Evolutionary conservation across 202 grass and related monocot species (phyloP).

Genomic region (Digitaria exilis): DNA sequence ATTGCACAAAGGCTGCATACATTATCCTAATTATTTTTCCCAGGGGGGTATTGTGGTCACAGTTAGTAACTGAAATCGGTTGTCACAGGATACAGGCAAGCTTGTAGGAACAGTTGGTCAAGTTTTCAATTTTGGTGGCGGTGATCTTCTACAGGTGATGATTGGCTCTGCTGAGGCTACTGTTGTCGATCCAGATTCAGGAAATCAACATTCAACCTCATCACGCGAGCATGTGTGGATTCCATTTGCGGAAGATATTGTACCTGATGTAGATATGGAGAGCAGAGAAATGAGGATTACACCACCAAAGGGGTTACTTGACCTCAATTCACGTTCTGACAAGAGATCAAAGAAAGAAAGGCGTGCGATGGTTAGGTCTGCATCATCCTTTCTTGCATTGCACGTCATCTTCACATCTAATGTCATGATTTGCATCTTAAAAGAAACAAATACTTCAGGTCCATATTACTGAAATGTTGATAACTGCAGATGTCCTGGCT

Average conservation of each 20-base stretch:
- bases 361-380: constrained; percentile 88
- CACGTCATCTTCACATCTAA: constrained; percentile 30
- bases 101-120: constrained; percentile 73
- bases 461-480: constrained; percentile 6
- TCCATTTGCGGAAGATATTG: constrained; percentile 94
- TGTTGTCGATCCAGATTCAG: constrained; percentile 31
- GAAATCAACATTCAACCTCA: constrained; percentile 43
- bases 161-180: constrained; percentile 32
- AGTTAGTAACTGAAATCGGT: constrained; percentile 13
- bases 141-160: constrained; percentile 82
- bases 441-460: not conserved
- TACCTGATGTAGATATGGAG: constrained; percentile 80
- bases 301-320: constrained; percentile 93
- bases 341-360: constrained; percentile 89
- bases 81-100: constrained; percentile 71
- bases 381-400: constrained; percentile 53
- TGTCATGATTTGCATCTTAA: constrained; percentile 20
- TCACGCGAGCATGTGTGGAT: constrained; percentile 70
- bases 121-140: constrained; percentile 77
- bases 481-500: constrained; percentile 4
- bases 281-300: constrained; percentile 85
- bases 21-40: not conserved
- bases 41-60: not conserved
- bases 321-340: constrained; percentile 78
- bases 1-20: not conserved